phyloP scores from a whole-genome alignment of 495 filamentous ascomycete species.

The Evernia prunastri region DNA sequence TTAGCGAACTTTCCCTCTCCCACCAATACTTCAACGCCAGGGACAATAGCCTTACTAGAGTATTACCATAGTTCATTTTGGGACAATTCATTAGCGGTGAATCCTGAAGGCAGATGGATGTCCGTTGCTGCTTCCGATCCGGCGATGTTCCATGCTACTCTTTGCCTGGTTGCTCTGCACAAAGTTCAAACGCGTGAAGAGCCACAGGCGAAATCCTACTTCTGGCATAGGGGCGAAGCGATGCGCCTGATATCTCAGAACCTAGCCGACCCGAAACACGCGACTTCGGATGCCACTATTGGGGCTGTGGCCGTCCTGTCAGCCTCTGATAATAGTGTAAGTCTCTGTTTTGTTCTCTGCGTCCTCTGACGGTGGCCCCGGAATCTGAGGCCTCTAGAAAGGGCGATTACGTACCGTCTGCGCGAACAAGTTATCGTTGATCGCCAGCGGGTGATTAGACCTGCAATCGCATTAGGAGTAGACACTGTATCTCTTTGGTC shows the following conservation, averaged over 20 bases:
- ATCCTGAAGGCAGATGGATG: not conserved
- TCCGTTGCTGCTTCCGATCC: not conserved
- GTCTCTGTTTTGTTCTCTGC: not conserved
- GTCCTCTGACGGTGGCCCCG: not conserved
- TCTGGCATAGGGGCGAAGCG: not conserved
- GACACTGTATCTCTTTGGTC: not conserved
- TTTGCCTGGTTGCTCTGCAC: not conserved
- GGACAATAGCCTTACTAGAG: not conserved
- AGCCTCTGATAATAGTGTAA: not conserved
- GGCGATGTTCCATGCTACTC: not conserved
- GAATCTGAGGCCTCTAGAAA: not conserved
- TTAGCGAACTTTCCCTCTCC: not conserved
- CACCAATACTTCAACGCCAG: not conserved
- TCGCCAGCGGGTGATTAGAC: not conserved
- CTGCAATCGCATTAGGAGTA: not conserved
- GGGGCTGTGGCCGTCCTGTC: conserved; percentile 7
- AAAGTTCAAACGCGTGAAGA: not conserved
- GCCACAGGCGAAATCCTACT: not conserved
- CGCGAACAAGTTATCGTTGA: not conserved
- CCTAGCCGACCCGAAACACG: not conserved
- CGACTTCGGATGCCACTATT: conserved; percentile 5
- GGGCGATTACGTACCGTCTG: not conserved
- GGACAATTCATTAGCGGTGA: not conserved
- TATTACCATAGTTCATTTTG: not conserved
- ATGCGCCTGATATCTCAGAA: not conserved